Conservation (phyloP, 225 moss, liverwort and hornwort species). For the Antitrichia curtipendula region DNA sequence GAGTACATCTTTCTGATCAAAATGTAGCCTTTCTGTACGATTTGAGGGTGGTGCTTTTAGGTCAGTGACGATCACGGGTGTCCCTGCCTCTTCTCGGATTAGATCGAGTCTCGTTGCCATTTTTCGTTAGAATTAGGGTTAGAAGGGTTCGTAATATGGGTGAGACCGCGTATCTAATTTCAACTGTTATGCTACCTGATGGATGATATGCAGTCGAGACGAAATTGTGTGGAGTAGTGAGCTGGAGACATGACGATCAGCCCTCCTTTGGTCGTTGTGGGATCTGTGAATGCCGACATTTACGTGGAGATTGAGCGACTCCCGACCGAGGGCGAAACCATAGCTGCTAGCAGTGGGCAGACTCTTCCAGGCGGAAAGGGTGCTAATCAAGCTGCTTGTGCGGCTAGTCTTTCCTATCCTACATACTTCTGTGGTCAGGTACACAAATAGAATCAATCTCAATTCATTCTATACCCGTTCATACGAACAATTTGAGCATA, state of each 20-base stretch:
- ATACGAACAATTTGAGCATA: background rate
- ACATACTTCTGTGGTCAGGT: constrained; percentile 52
- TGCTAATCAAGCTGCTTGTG: constrained; percentile 55
- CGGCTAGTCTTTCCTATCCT: constrained; percentile 47
- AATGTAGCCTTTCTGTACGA: background rate
- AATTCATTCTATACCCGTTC: background rate
- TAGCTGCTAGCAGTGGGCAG: constrained; percentile 30
- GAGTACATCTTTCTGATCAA: background rate
- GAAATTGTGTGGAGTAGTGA: background rate
- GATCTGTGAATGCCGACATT: constrained; percentile 47
- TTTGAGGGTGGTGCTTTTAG: background rate
- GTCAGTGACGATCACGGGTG: background rate
- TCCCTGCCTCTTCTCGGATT: background rate
- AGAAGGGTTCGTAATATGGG: background rate
- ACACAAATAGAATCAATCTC: background rate
- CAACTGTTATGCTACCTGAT: background rate
- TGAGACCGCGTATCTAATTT: background rate
- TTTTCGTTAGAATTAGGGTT: background rate
- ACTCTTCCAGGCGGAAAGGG: constrained; percentile 53
- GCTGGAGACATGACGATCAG: constrained; percentile 19
- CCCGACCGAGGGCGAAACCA: constrained; percentile 39
- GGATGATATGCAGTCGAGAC: background rate
- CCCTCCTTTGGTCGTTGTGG: constrained; percentile 43
- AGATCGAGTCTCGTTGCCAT: background rate
- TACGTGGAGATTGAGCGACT: constrained; percentile 43